Percentiles rank a stretch among this genome's conserved stretches.
These are phyloP conservation scores for Populus hybrid DNA, from an alignment of 441 rosid species.

Conservation along the genomic window DNA sequence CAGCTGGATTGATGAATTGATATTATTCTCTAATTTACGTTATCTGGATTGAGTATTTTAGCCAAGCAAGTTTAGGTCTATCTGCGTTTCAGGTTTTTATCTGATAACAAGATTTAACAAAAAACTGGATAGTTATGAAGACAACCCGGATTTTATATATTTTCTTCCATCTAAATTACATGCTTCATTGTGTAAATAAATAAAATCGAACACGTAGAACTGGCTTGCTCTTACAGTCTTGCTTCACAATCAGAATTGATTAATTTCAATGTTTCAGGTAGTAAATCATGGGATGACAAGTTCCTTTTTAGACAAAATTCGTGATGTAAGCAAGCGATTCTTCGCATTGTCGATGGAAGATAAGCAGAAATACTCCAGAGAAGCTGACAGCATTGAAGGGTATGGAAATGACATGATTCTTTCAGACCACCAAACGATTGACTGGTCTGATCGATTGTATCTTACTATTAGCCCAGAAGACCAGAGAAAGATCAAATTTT, in stretches of 20 bases:
- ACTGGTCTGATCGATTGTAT: slow-evolving; percentile 65
- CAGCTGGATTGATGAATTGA: neutral
- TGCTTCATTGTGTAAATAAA: neutral
- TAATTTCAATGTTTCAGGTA: slow-evolving; percentile 30
- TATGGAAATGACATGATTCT: slow-evolving; percentile 69
- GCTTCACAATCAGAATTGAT: neutral
- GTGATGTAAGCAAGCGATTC: slow-evolving; percentile 42
- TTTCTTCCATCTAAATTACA: neutral
- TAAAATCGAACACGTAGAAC: neutral
- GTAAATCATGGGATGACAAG: slow-evolving; percentile 60
- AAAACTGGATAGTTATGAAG: neutral
- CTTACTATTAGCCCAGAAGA: slow-evolving; percentile 53
- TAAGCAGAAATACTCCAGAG: slow-evolving; percentile 52
- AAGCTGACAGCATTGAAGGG: slow-evolving; percentile 50
- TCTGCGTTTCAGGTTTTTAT: neutral
- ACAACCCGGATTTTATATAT: neutral
- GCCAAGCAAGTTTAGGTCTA: neutral
- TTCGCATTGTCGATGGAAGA: slow-evolving; percentile 52
- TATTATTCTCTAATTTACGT: neutral
- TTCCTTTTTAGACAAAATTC: slow-evolving; percentile 46
- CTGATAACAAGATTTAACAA: no score
- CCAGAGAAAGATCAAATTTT: slow-evolving; percentile 35
- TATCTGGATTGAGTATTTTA: neutral
- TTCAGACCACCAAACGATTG: slow-evolving; percentile 53
- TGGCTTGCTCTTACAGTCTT: neutral